Evolutionary conservation across 2,329 filamentous ascomycete species (phyloP).

Genomic region (Chrysoporthe cubensis): DNA sequence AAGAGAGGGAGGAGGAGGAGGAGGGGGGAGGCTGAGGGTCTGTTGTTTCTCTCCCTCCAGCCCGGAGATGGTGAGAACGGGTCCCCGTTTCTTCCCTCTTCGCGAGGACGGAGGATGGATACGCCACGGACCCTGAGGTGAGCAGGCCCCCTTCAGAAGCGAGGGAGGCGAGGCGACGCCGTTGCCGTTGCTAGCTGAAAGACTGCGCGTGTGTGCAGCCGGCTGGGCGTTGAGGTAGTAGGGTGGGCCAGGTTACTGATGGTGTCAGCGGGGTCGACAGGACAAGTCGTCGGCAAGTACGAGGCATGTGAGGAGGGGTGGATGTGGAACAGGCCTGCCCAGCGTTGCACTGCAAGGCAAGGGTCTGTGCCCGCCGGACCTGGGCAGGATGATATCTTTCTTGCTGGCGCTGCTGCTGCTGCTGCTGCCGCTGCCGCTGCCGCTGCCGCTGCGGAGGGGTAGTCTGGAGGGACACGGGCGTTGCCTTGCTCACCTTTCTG

Average conservation of each 20-base stretch:
- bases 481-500: background rate
- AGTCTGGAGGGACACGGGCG: background rate
- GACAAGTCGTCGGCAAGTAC: background rate
- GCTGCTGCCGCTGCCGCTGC: too few species aligned
- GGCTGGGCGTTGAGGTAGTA: too few species aligned
- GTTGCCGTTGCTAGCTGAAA: too few species aligned
- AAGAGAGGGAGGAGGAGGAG: too few species aligned
- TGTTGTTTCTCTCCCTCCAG: too few species aligned
- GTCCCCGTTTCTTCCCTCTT: background rate
- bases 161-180: too few species aligned
- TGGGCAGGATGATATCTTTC: background rate
- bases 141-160: too few species aligned
- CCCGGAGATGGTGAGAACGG: background rate
- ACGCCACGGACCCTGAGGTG: background rate
- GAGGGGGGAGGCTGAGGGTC: background rate
- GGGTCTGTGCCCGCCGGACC: background rate
- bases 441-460: background rate
- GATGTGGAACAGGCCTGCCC: background rate
- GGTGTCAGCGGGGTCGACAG: constrained; percentile 5
- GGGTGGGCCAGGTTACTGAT: background rate
- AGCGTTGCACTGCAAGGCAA: background rate
- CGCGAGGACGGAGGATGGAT: background rate
- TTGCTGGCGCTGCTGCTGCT: too few species aligned
- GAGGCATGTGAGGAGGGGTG: background rate
- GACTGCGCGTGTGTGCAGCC: too few species aligned